A percentile compares a stretch with the other conserved stretches of the same genome.
Evolutionary conservation across 495 filamentous ascomycete species (phyloP).

Genomic region (Xylaria sp.): DNA sequence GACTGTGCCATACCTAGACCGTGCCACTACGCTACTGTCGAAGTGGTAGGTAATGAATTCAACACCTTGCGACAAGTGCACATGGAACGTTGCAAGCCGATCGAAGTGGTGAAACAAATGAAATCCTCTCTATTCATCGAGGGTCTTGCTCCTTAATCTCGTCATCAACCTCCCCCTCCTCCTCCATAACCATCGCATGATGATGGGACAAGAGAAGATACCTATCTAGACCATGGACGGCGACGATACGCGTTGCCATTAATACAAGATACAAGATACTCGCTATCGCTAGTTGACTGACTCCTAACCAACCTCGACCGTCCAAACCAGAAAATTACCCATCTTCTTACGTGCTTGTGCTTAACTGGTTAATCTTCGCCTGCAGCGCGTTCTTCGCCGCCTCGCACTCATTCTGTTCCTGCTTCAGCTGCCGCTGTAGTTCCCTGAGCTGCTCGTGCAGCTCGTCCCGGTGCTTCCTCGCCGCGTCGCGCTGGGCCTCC

Average conservation of each 20-base stretch:
- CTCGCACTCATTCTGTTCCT: not conserved
- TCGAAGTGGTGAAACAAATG: conserved; percentile 8
- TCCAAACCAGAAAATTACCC: not conserved
- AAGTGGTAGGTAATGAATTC: not conserved
- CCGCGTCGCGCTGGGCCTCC: conserved; percentile 30
- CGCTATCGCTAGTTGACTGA: not conserved
- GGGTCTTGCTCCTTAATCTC: conserved; percentile 20
- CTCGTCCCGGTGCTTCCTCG: conserved; percentile 31
- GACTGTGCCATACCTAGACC: not conserved
- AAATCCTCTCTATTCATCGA: conserved; percentile 21
- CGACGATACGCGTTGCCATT: not conserved
- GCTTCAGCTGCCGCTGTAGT: conserved; percentile 8
- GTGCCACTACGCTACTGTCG: not conserved
- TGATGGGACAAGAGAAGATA: not conserved
- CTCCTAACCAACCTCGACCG: not conserved
- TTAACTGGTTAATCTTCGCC: not conserved
- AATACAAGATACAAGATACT: conserved; percentile 1
- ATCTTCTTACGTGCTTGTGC: not conserved
- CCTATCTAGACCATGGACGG: not conserved
- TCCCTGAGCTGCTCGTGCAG: conserved; percentile 25
- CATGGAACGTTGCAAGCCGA: conserved; percentile 14
- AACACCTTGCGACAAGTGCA: not conserved
- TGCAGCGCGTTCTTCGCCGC: not conserved
- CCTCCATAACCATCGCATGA: not conserved
- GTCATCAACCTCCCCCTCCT: not conserved